phyloP scores from a whole-genome alignment of 768 basidiomycete genomes.

The Lentinula lateritia region DNA sequence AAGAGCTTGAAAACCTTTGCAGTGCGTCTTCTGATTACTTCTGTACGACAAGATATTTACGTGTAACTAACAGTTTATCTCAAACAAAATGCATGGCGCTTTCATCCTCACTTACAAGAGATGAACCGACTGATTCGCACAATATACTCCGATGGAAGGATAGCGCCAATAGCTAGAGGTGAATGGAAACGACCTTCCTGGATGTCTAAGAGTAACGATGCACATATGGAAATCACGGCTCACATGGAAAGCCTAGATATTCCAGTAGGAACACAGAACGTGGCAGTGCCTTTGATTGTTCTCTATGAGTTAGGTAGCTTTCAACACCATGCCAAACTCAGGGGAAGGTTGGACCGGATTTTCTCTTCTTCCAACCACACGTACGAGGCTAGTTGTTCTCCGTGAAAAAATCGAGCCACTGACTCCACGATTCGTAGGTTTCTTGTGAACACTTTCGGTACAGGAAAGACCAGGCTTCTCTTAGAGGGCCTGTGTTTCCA shows the following conservation, averaged over 20 bases:
- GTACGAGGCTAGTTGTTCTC: background rate
- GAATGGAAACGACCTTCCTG: background rate
- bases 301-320: background rate
- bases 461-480: slow-evolving; percentile 1
- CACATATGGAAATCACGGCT: background rate
- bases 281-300: background rate
- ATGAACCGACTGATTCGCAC: background rate
- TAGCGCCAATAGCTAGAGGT: background rate
- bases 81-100: background rate
- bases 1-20: background rate
- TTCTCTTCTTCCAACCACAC: background rate
- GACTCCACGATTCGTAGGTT: background rate
- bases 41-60: background rate
- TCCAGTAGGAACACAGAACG: background rate
- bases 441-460: background rate
- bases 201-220: background rate
- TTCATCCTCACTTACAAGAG: background rate
- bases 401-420: too few species aligned
- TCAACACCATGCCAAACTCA: background rate
- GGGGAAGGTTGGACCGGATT: background rate
- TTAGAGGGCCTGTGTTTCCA: background rate
- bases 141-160: background rate
- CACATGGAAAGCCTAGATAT: background rate
- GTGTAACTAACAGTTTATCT: background rate
- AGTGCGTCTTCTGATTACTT: background rate